Conservation (phyloP, 2,329 filamentous ascomycete genomes). For the Lecanicillium sp. region DNA sequence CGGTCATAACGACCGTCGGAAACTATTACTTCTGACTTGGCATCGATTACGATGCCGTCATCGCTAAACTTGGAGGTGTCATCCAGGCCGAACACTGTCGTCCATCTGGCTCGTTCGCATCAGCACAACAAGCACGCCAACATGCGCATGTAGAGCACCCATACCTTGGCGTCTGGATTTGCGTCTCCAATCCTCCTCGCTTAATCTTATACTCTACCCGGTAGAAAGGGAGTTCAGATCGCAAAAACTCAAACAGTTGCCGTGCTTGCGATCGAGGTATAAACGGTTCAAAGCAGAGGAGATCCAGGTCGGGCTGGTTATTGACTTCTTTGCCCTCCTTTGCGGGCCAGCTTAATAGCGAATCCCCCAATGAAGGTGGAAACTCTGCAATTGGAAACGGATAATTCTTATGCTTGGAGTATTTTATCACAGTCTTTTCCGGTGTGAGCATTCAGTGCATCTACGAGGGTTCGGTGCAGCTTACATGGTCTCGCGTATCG, state of each 20-base stretch:
- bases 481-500: background rate
- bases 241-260: constrained; percentile 62
- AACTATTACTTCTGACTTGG: constrained; percentile 29
- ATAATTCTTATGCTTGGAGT: constrained; percentile 37
- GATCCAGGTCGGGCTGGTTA: constrained; percentile 62
- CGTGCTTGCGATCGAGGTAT: constrained; percentile 48
- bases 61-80: constrained; percentile 55
- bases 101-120: constrained; percentile 28
- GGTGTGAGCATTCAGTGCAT: constrained; percentile 14
- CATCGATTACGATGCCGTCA: constrained; percentile 33
- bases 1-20: constrained; percentile 45
- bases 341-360: constrained; percentile 38
- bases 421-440: no score
- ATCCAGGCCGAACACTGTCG: constrained; percentile 50
- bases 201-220: constrained; percentile 67
- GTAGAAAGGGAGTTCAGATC: constrained; percentile 67
- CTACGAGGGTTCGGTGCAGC: background rate
- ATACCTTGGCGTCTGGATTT: constrained; percentile 48
- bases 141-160: constrained; percentile 1
- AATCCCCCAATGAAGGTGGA: constrained; percentile 30
- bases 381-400: constrained; percentile 42
- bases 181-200: constrained; percentile 53
- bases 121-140: constrained; percentile 3
- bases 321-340: constrained; percentile 49
- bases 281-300: constrained; percentile 70